Evolutionary conservation across 768 basidiomycete genomes (phyloP), one percentile per base, ranked within the genome.

Genomic region (Boletus patriciae): DNA sequence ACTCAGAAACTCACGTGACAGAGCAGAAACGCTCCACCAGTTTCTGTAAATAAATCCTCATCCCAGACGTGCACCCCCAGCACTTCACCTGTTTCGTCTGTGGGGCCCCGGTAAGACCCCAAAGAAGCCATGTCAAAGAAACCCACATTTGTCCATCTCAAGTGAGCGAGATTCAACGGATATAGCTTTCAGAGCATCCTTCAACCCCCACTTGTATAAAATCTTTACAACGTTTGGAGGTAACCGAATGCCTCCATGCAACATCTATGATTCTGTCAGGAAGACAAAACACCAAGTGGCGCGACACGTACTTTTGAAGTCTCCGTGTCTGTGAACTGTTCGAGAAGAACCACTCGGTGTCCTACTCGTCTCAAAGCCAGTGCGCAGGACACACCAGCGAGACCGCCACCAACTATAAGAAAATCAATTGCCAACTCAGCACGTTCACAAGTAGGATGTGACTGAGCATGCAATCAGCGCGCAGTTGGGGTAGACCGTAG

Each of bases 191-290:
- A 86, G 66, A 8, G 70, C 65, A 18, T 79, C 76, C 23, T 72
- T 76, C 2, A 83, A 74, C 15, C 80, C 83, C 84, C 85, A 87
- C 56, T 79, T 74, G 52, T 76, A 75, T 25, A 86, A 67, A 4
- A 85, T 70, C 50, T 78, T 77, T 33, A 83, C 82, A 71, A 84
- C 77, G 55, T 86, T 85, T 15, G 85, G 83, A 41, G 83, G 81
- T 8, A 83, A 73, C 29, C 80, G 76, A 46, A 80, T 65, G 21
- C 80, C 81, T 45, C 72, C 75, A 21, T 57, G 67, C 21, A 69
- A 67, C 27, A 62, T 62, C 77, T 79, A 16, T 36, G 47, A 1
- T 10, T 43, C n/a, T 21, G 23, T 64, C 42, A 25, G 56, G 16
- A 27, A 31, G 12, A 33, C 18, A 6, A 19, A 19, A 46, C 15